These are phyloP conservation scores for Phytopythium ostracodes DNA, from an alignment of 352 stramenopile species.

Conservation along the genomic window DNA sequence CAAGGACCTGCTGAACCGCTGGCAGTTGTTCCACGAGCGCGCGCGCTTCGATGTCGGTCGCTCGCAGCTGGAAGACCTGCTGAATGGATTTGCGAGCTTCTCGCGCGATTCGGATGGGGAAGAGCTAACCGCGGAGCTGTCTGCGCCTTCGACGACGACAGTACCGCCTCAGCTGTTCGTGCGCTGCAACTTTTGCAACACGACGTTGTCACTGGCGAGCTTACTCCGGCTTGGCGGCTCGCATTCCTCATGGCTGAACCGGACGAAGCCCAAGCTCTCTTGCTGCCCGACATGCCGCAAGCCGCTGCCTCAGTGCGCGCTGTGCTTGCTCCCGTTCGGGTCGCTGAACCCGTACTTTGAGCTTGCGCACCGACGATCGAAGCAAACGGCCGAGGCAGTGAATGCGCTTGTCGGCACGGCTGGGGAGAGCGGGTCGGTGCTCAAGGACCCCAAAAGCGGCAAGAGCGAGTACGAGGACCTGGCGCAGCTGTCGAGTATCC, in stretches of 20 bases:
- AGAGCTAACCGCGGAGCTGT: slow-evolving; percentile 40
- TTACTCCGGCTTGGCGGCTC: slow-evolving; percentile 87
- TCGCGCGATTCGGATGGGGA: slow-evolving; percentile 41
- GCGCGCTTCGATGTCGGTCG: slow-evolving; percentile 92
- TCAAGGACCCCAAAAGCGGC: slow-evolving; percentile 47
- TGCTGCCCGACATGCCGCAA: slow-evolving; percentile 92
- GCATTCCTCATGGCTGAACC: slow-evolving; percentile 86
- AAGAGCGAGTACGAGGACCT: slow-evolving; percentile 83
- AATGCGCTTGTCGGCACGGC: slow-evolving; percentile 25
- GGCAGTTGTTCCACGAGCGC: slow-evolving; percentile 92
- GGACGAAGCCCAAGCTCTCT: slow-evolving; percentile 87
- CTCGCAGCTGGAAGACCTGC: slow-evolving; percentile 81
- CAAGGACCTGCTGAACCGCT: slow-evolving; percentile 90
- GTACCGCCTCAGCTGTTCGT: slow-evolving; percentile 90
- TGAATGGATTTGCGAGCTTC: slow-evolving; percentile 75
- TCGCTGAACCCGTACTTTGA: slow-evolving; percentile 95
- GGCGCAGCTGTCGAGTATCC: slow-evolving; percentile 88
- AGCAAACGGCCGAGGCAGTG: slow-evolving; percentile 56
- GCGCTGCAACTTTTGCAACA: slow-evolving; percentile 94
- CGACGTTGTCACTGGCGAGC: slow-evolving; percentile 85
- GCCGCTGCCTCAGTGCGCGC: slow-evolving; percentile 89
- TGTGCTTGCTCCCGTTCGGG: slow-evolving; percentile 93
- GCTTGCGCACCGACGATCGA: slow-evolving; percentile 78
- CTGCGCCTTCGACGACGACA: slow-evolving; percentile 42
- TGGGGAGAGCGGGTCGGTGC: slow-evolving; percentile 25